Evolutionary conservation across 1,284 basidiomycete genomes (phyloP).

Genomic region (Meira nashicola): DNA sequence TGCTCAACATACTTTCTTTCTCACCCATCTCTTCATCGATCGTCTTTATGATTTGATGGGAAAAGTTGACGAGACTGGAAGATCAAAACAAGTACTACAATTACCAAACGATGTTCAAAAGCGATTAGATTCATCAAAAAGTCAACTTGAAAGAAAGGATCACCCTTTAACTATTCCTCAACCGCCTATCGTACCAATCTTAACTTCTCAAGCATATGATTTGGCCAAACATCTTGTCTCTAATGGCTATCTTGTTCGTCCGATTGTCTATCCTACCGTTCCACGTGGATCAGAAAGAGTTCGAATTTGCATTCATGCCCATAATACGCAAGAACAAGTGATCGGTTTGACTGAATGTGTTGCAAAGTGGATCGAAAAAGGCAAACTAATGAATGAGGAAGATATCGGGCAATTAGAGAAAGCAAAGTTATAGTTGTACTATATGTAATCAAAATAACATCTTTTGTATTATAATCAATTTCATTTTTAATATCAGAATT

Average conservation of each 20-base stretch:
- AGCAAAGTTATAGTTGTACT: no score
- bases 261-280: constrained; percentile 70
- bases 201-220: constrained; percentile 68
- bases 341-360: constrained; percentile 49
- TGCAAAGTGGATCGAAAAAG: not conserved
- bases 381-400: no score
- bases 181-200: constrained; percentile 76
- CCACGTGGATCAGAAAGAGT: constrained; percentile 77
- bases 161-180: constrained; percentile 22
- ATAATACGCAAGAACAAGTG: constrained; percentile 66
- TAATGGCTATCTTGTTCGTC: constrained; percentile 66
- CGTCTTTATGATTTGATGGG: not conserved
- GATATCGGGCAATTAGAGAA: no score
- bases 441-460: no score
- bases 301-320: constrained; percentile 74
- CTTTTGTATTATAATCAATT: no score
- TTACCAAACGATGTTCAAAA: not conserved
- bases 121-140: not conserved
- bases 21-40: not conserved
- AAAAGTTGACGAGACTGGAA: not conserved
- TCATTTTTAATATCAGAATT: no score
- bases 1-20: not conserved
- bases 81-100: not conserved
- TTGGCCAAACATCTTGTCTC: constrained; percentile 65
- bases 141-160: not conserved